phyloP scores from a whole-genome alignment of 2,329 filamentous ascomycete genomes.

The Colletotrichum sp. region DNA sequence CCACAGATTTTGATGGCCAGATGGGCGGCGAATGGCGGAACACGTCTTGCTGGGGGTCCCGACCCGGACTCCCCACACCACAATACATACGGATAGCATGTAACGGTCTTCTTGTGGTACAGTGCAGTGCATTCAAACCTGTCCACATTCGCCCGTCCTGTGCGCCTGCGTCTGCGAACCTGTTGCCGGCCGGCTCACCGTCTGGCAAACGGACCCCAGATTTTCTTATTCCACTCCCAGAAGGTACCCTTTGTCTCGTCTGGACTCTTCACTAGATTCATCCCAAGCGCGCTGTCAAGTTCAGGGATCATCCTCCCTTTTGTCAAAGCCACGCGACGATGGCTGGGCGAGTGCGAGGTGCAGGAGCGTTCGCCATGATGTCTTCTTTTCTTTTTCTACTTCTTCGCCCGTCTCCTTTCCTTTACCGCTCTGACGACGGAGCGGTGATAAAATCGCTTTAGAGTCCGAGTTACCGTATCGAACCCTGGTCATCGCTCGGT shows the following conservation, averaged over 20 bases:
- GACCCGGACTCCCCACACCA: background rate
- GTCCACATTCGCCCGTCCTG: background rate
- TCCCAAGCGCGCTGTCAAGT: slow-evolving; percentile 1
- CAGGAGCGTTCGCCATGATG: slow-evolving; percentile 16
- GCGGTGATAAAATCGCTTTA: background rate
- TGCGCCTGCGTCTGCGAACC: slow-evolving; percentile 6
- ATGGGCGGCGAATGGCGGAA: background rate
- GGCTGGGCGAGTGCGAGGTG: slow-evolving; percentile 8
- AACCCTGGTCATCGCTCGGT: slow-evolving; percentile 5
- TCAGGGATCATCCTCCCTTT: slow-evolving; percentile 12
- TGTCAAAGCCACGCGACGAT: slow-evolving; percentile 16
- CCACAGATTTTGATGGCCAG: slow-evolving; percentile 15
- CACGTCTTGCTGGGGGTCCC: background rate
- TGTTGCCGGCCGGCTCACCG: background rate
- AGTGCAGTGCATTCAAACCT: background rate
- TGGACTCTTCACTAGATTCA: slow-evolving; percentile 15
- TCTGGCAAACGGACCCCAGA: slow-evolving; percentile 6
- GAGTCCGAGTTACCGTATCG: background rate
- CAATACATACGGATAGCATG: background rate
- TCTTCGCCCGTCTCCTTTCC: background rate
- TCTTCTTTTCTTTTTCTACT: background rate
- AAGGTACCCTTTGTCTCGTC: background rate
- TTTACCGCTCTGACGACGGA: slow-evolving; percentile 8
- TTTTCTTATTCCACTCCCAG: slow-evolving; percentile 11
- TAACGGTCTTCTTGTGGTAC: slow-evolving; percentile 11